These are phyloP conservation scores for Nitzschia sp. DNA, from an alignment of 108 stramenopile species.

Conservation along the genomic window DNA sequence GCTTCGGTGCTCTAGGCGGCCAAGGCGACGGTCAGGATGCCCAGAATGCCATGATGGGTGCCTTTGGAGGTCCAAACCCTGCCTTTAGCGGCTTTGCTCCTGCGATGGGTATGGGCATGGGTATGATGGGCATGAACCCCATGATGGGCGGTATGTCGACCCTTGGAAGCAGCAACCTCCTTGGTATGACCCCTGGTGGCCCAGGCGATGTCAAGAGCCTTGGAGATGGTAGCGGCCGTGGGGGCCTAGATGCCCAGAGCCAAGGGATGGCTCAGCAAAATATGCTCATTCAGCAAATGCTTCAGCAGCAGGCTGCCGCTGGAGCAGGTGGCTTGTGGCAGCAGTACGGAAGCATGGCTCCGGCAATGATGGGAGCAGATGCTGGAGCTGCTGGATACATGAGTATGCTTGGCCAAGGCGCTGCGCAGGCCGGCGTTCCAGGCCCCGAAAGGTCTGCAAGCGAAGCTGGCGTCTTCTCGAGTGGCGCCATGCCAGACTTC, in stretches of 20 bases:
- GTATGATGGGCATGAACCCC: slow-evolving; percentile 26
- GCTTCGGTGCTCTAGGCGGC: slow-evolving; percentile 25
- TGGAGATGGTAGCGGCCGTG: slow-evolving; percentile 12
- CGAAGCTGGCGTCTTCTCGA: slow-evolving; percentile 42
- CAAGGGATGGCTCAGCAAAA: slow-evolving; percentile 43
- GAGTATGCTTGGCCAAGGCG: slow-evolving; percentile 43
- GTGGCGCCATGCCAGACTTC: slow-evolving; percentile 43
- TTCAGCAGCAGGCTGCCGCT: slow-evolving; percentile 37
- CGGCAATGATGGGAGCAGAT: slow-evolving; percentile 14
- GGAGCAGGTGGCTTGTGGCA: slow-evolving; percentile 34
- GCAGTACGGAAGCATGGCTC: slow-evolving; percentile 36
- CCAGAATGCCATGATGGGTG: slow-evolving; percentile 24
- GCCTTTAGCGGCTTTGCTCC: slow-evolving; percentile 30
- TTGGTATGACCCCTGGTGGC: slow-evolving; percentile 16
- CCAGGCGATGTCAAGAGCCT: slow-evolving; percentile 20
- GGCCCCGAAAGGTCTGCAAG: slow-evolving; percentile 24
- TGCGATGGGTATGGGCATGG: slow-evolving; percentile 38
- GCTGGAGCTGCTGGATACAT: slow-evolving; percentile 33
- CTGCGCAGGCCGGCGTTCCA: slow-evolving; percentile 16
- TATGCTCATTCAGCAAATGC: slow-evolving; percentile 42
- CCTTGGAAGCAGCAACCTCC: slow-evolving; percentile 16
- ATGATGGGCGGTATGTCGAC: slow-evolving; percentile 33
- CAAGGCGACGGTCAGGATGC: slow-evolving; percentile 14
- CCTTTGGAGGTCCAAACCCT: slow-evolving; percentile 28
- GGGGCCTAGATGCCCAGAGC: background rate